These are phyloP conservation scores for Melampsora americana DNA, from an alignment of 1,284 basidiomycete species.

Conservation along the genomic window DNA sequence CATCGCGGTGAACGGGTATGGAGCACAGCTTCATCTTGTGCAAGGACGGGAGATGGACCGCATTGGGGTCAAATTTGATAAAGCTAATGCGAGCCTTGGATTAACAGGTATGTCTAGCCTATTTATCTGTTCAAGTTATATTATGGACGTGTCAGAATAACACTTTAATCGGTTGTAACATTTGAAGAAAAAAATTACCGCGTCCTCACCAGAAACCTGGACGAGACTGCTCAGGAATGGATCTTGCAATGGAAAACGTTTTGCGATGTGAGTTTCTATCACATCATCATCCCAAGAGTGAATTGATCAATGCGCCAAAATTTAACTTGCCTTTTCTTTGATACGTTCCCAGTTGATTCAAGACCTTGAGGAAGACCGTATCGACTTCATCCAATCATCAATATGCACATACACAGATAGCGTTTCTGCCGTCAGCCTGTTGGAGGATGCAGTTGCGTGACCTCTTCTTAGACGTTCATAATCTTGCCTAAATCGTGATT, in stretches of 20 bases:
- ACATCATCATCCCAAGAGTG: background rate
- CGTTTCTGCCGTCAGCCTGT: conserved; percentile 88
- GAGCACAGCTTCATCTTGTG: conserved; percentile 84
- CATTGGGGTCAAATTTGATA: conserved; percentile 78
- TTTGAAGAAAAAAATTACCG: conserved; percentile 52
- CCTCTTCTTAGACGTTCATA: background rate
- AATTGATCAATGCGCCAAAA: conserved; percentile 8
- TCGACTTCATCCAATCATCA: conserved; percentile 90
- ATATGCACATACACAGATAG: conserved; percentile 95
- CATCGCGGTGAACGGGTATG: conserved; percentile 88
- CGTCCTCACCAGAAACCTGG: conserved; percentile 23
- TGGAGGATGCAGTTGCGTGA: conserved; percentile 79
- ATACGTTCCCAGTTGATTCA: conserved; percentile 65
- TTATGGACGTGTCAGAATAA: conserved; percentile 77
- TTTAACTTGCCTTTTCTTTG: background rate
- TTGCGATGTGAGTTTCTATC: conserved; percentile 50
- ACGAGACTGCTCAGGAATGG: conserved; percentile 25
- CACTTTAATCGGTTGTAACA: background rate
- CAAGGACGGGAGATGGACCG: conserved; percentile 94
- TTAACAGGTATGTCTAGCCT: conserved; percentile 64
- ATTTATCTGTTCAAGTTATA: conserved; percentile 40
- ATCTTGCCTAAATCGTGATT: background rate
- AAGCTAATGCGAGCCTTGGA: conserved; percentile 81
- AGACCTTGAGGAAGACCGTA: conserved; percentile 88
- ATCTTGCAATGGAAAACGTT: conserved; percentile 43